Evolutionary conservation across 2,329 filamentous ascomycete species (phyloP).

Genomic region (Myriangium duriaei): DNA sequence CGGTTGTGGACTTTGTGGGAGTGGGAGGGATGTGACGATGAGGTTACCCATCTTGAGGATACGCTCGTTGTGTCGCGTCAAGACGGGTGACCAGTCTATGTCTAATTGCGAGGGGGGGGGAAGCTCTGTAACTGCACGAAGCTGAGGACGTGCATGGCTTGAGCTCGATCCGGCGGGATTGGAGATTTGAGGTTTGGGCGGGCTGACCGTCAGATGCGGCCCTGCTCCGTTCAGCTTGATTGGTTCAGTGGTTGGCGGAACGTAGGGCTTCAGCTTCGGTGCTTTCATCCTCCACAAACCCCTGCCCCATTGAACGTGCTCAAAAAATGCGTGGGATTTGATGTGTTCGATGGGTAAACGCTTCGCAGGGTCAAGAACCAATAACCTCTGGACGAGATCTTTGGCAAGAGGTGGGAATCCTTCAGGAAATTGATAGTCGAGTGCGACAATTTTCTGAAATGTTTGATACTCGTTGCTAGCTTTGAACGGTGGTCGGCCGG

Average conservation of each 20-base stretch:
- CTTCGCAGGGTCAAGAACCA: slow-evolving; percentile 76
- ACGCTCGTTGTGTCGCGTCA: slow-evolving; percentile 81
- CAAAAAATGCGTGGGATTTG: slow-evolving; percentile 92
- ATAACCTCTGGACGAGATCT: slow-evolving; percentile 77
- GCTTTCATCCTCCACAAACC: slow-evolving; percentile 81
- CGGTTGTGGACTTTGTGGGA: slow-evolving; percentile 57
- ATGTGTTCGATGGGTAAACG: slow-evolving; percentile 89
- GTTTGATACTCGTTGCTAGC: slow-evolving; percentile 91
- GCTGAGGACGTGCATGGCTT: slow-evolving; percentile 42
- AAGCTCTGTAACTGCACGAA: slow-evolving; percentile 82
- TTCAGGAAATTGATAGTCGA: slow-evolving; percentile 86
- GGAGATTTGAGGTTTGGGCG: slow-evolving; percentile 5
- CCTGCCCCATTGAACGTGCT: slow-evolving; percentile 73
- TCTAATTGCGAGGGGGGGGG: slow-evolving; percentile 94
- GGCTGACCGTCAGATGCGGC: slow-evolving; percentile 2
- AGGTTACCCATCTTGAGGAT: slow-evolving; percentile 91
- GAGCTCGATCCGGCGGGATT: slow-evolving; percentile 10
- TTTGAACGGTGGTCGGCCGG: slow-evolving; percentile 96
- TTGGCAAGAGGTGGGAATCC: slow-evolving; percentile 78
- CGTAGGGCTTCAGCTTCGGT: slow-evolving; percentile 72
- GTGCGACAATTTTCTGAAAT: slow-evolving; percentile 91
- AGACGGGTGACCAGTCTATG: slow-evolving; percentile 94
- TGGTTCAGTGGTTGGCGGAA: slow-evolving; percentile 63
- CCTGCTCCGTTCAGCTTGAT: slow-evolving; percentile 32
- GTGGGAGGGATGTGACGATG: slow-evolving; percentile 66